Evolutionary conservation across 2,329 filamentous ascomycete species (phyloP).

Genomic region (Xylariomycetidae sp.): DNA sequence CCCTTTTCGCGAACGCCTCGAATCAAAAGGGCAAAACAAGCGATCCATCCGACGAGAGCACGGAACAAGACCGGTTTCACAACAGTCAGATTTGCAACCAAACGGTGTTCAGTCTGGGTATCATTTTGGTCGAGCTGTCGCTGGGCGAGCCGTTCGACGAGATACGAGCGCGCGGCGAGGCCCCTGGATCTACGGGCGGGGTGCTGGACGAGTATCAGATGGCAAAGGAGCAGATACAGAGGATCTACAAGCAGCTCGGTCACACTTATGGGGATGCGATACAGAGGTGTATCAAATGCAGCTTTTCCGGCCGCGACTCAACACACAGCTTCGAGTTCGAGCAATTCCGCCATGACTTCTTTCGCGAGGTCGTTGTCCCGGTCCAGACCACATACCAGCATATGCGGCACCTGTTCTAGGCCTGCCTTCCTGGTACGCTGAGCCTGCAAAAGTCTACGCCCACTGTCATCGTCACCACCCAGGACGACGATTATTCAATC

Average conservation of each 20-base stretch:
- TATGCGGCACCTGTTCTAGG: too few species aligned
- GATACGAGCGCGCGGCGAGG: neutral
- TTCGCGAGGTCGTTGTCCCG: slow-evolving; percentile 4
- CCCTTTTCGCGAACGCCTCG: neutral
- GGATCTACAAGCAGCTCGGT: slow-evolving; percentile 1
- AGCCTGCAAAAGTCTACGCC: too few species aligned
- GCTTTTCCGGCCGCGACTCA: slow-evolving; percentile 1
- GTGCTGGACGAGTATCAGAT: neutral
- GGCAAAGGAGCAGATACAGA: neutral
- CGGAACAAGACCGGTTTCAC: neutral
- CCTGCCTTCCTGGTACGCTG: too few species aligned
- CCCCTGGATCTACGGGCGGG: too few species aligned
- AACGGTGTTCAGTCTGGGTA: slow-evolving; percentile 3
- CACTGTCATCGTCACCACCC: too few species aligned
- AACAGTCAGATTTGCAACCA: slow-evolving; percentile 2
- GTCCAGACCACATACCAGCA: slow-evolving; percentile 8
- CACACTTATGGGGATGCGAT: slow-evolving; percentile 4
- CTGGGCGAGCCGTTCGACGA: slow-evolving; percentile 5
- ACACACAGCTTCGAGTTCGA: slow-evolving; percentile 3
- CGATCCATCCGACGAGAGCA: neutral
- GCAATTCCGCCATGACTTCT: slow-evolving; percentile 3
- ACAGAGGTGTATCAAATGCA: slow-evolving; percentile 5
- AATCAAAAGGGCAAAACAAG: neutral
- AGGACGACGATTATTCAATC: too few species aligned
- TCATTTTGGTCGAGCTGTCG: slow-evolving; percentile 5